phyloP scores from a whole-genome alignment of 2,329 filamentous ascomycete genomes.

The Trichoderma sp. region DNA sequence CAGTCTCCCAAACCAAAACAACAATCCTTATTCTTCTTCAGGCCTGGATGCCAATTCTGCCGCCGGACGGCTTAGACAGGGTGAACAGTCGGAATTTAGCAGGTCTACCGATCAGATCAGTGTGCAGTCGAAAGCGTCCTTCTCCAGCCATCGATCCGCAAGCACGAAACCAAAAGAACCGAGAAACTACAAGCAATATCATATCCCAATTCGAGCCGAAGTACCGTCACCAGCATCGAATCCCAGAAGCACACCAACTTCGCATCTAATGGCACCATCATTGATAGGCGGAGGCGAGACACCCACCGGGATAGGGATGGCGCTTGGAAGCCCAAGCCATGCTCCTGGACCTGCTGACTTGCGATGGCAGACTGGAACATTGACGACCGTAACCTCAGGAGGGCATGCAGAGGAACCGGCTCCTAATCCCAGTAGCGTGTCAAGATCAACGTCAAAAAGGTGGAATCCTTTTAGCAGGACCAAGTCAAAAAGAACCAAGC shows the following conservation, averaged over 20 bases:
- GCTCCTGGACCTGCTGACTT: slow-evolving; percentile 37
- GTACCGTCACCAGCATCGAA: slow-evolving; percentile 43
- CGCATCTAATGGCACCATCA: slow-evolving; percentile 35
- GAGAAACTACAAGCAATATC: slow-evolving; percentile 41
- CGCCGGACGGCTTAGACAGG: slow-evolving; percentile 24
- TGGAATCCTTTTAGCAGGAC: slow-evolving; percentile 61
- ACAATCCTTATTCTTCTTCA: slow-evolving; percentile 22
- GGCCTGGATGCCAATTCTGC: slow-evolving; percentile 23
- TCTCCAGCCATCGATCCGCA: neutral
- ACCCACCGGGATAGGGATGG: slow-evolving; percentile 68
- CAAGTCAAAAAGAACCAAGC: slow-evolving; percentile 41
- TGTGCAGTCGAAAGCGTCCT: neutral
- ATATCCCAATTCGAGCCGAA: slow-evolving; percentile 46
- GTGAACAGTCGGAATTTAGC: slow-evolving; percentile 23
- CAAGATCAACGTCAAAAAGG: slow-evolving; percentile 56
- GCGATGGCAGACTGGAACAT: slow-evolving; percentile 38
- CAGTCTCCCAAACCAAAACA: slow-evolving; percentile 12
- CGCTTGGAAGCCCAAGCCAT: slow-evolving; percentile 69
- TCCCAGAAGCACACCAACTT: slow-evolving; percentile 47
- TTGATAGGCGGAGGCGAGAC: slow-evolving; percentile 31
- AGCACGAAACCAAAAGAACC: slow-evolving; percentile 13
- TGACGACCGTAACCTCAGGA: slow-evolving; percentile 35
- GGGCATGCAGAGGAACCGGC: slow-evolving; percentile 29
- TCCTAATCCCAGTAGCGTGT: slow-evolving; percentile 32
- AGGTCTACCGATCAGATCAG: slow-evolving; percentile 25